Base-by-base conservation (phyloP, 345 rosid genomes). In the Triadica sebifera region DNA sequence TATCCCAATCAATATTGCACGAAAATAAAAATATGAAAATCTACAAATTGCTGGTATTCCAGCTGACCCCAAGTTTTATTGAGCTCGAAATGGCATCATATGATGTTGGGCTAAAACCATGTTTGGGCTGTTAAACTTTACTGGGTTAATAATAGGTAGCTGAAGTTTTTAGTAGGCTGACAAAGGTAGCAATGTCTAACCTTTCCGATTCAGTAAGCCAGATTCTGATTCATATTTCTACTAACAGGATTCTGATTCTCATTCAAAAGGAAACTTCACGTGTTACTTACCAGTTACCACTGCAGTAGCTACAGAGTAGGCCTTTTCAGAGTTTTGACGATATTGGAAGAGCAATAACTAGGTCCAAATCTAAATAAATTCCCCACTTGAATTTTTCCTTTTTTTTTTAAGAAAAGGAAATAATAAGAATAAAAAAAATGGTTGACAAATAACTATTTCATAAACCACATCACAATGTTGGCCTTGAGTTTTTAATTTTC, bases 191-290 rank as follows among this genome's bases (percentile, higher is more conserved):
- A 73, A 34, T 0, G 29, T 17, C 50, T 34, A 20, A 46, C 13
- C 6, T 37, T 22, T 59, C 22, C 17, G 34, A 67, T 67, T 67
- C 71, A n/a, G 71, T 51, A 24, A 12, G 24, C n/a, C 39, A 15
- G 45, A 49, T 50, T 62, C 60, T 34, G 69, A 62, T 46, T 74
- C 47, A 29, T 22, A 34, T 8, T 63, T 73, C 50, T 8, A 38
- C 6, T n/a, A 63, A 38, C 69, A 53, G 65, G 64, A 74, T 65
- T 74, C 55, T 39, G 76, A 65, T 65, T 74, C 66, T 57, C 9
- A 12, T 38, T 73, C 19, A 47, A 3, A 57, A 67, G n/a, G 24
- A 38, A 29, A 34, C 72, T 34, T 66, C 53, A 74, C 29, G 16
- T n/a, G 59, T 55, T 63, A 34, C 70, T 2, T 12, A 20, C 65